Percentiles rank a stretch among this genome's conserved stretches.
These are phyloP conservation scores for Eragrostis nindensis DNA, from an alignment of 176 grass and related monocot species.

Conservation along the genomic window DNA sequence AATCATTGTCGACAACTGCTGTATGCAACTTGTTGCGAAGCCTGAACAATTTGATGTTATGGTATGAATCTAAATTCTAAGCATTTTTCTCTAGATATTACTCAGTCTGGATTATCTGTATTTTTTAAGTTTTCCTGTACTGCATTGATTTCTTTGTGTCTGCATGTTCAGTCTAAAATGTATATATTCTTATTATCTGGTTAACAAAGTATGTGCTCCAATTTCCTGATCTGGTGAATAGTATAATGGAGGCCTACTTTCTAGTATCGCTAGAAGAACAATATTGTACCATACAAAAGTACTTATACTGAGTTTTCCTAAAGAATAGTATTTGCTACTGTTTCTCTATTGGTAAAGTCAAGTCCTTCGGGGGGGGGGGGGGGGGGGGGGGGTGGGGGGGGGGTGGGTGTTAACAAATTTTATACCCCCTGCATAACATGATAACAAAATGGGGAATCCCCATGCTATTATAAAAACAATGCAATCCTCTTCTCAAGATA, in stretches of 20 bases:
- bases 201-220: neutral
- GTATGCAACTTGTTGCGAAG: slow-evolving; percentile 97
- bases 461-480: neutral
- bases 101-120: neutral
- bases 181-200: slow-evolving; percentile 3
- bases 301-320: neutral
- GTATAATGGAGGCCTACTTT: neutral
- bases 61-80: slow-evolving; percentile 52
- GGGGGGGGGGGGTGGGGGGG: no score
- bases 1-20: slow-evolving; percentile 96
- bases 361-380: neutral
- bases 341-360: neutral
- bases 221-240: neutral
- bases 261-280: neutral
- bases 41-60: slow-evolving; percentile 96
- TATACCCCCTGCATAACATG: neutral
- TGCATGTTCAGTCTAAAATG: neutral
- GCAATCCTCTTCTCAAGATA: neutral
- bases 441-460: neutral
- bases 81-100: neutral
- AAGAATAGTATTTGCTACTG: neutral
- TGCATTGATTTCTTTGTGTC: neutral
- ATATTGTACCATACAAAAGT: neutral
- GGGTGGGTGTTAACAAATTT: no score
- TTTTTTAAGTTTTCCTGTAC: neutral